Evolutionary conservation across 139 green algal species (phyloP), one percentile per base, ranked within the genome.

Genomic region (Spirogloea muscicola): DNA sequence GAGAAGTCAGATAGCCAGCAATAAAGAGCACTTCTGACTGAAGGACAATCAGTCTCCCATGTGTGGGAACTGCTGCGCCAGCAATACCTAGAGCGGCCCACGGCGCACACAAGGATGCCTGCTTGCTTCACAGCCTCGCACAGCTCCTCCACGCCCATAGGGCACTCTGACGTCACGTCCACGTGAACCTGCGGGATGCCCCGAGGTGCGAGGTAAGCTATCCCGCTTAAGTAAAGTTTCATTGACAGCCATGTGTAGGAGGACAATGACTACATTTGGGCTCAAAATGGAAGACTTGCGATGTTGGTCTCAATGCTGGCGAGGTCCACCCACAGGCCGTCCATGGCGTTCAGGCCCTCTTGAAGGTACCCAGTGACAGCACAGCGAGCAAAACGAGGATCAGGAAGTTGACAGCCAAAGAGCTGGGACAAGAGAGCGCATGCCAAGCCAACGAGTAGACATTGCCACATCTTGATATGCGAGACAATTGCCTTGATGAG

Each of bases 81-180:
- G n/a, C n/a, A n/a, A n/a, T n/a, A n/a, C n/a, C n/a, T n/a, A n/a
- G n/a, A n/a, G n/a, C n/a, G n/a, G n/a, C n/a, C n/a, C n/a, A n/a
- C n/a, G n/a, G n/a, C n/a, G n/a, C n/a, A n/a, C n/a, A 34, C 33
- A 9, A 65, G 57, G n/a, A 65, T 34, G 57, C 57, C 57, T 27
- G 57, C 57, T 18, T 65, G 25, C 57, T 34, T 31, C 25, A 65
- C 33, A 16, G 25, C 25, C 31, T 65, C 33, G 33, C 57, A 65
- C 9, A 65, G 57, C 57, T 65, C 57, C 57, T 65, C 57, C 16
- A 34, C 57, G 16, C 57, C 57, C 16, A 65, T 36, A 3, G 57
- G 25, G 25, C 25, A 65, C 7, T 65, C 57, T 5, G 25, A 29
- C 33, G 31, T 65, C 57, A 65, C 57, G 33, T 65, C 57, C 57